Conservation (phyloP, 2,329 filamentous ascomycete species). For the Tolypocladium tundrense region DNA sequence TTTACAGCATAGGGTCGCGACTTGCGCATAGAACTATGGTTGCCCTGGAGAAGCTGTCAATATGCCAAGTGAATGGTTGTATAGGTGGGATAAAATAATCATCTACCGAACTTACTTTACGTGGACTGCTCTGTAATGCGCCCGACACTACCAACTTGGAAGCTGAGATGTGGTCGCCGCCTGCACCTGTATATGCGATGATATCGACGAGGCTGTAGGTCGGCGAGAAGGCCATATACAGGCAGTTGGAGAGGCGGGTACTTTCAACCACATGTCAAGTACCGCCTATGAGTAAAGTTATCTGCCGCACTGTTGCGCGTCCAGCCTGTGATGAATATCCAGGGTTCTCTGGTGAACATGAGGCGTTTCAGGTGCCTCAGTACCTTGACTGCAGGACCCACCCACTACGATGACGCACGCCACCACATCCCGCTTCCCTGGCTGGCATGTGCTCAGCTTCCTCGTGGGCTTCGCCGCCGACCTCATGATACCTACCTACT, state of each 20-base stretch:
- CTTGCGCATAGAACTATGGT: background rate
- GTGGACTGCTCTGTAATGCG: too few species aligned
- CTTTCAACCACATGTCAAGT: background rate
- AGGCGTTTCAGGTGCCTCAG: background rate
- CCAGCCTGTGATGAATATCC: too few species aligned
- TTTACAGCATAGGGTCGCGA: background rate
- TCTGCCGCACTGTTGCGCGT: background rate
- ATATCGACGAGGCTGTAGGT: background rate
- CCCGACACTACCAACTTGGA: too few species aligned
- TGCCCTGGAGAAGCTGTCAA: background rate
- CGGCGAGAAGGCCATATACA: background rate
- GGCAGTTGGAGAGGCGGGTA: background rate
- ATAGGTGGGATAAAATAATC: background rate
- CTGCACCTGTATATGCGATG: background rate
- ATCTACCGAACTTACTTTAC: background rate
- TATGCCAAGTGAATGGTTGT: background rate
- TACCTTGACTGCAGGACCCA: background rate
- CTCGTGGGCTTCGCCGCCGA: background rate
- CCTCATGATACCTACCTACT: background rate
- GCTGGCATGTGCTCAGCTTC: background rate
- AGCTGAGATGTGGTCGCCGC: background rate
- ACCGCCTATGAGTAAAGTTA: background rate
- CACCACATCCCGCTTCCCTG: background rate
- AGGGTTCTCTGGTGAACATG: background rate
- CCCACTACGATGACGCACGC: conserved; percentile 30